Evolutionary conservation across 1,139 yeast species (phyloP).

Genomic region (Blastobotrys indianensis): DNA sequence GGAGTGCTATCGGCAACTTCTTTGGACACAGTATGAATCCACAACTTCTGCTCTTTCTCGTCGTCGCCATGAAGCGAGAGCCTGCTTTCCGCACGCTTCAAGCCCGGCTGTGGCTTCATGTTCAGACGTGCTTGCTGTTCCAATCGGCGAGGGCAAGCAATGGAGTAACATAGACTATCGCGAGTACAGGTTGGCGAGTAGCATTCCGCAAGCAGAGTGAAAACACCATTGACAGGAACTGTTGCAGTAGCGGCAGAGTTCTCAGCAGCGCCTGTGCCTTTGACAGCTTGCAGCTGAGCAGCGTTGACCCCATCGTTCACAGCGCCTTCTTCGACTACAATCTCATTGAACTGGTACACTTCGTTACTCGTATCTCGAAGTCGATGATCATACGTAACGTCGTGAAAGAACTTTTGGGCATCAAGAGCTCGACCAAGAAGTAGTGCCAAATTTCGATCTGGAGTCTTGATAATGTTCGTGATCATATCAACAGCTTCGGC

Average conservation of each 20-base stretch:
- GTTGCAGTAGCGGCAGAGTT: slow-evolving; percentile 3
- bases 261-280: background rate
- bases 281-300: background rate
- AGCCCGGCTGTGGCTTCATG: slow-evolving; percentile 82
- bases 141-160: slow-evolving; percentile 93
- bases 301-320: slow-evolving; percentile 1
- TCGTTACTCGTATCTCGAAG: slow-evolving; percentile 82
- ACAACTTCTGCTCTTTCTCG: slow-evolving; percentile 79
- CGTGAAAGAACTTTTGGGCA: slow-evolving; percentile 91
- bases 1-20: slow-evolving; percentile 72
- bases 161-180: slow-evolving; percentile 82
- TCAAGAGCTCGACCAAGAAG: slow-evolving; percentile 87
- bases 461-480: slow-evolving; percentile 77
- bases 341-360: slow-evolving; percentile 79
- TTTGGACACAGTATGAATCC: slow-evolving; percentile 91
- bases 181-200: slow-evolving; percentile 95
- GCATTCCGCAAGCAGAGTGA: slow-evolving; percentile 87
- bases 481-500: slow-evolving; percentile 88
- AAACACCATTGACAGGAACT: slow-evolving; percentile 70
- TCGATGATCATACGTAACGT: slow-evolving; percentile 91
- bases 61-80: slow-evolving; percentile 68
- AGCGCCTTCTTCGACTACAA: slow-evolving; percentile 23
- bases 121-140: slow-evolving; percentile 94
- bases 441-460: slow-evolving; percentile 85
- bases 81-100: slow-evolving; percentile 75